A percentile compares a stretch with the other conserved stretches of the same genome.
phyloP scores from a whole-genome alignment of 495 filamentous ascomycete genomes.

The Durotheca rogersii region DNA sequence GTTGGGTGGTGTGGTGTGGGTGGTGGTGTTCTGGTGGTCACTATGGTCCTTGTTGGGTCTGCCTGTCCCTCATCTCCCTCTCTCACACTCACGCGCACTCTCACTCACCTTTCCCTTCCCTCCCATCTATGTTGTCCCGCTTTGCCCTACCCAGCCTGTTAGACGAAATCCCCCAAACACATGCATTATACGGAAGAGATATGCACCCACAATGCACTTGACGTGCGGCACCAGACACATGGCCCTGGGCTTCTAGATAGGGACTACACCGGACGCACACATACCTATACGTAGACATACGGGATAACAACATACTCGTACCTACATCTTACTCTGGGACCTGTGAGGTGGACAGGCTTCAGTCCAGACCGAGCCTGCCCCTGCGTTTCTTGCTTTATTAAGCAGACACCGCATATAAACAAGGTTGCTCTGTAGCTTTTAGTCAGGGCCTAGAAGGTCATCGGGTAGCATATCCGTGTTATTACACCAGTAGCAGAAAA shows the following conservation, averaged over 20 bases:
- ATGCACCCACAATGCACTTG: no score
- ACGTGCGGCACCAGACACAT: no score
- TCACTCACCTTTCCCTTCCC: slow-evolving; percentile 12
- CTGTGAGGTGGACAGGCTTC: slow-evolving; percentile 13
- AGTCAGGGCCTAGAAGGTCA: slow-evolving; percentile 7
- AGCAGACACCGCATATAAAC: no score
- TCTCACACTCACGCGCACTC: neutral
- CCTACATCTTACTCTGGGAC: no score
- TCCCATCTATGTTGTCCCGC: slow-evolving; percentile 6
- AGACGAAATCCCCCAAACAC: no score
- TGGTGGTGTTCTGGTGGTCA: slow-evolving; percentile 1
- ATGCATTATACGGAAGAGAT: no score
- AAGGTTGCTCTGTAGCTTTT: no score
- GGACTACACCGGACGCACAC: no score
- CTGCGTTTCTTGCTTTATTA: neutral
- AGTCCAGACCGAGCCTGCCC: slow-evolving; percentile 10
- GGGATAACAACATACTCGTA: no score
- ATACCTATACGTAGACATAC: no score
- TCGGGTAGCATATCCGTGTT: slow-evolving; percentile 1
- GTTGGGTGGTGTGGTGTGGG: slow-evolving; percentile 17
- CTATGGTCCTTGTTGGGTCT: slow-evolving; percentile 5
- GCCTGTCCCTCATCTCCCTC: neutral
- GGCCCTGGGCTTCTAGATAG: no score
- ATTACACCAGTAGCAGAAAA: no score
- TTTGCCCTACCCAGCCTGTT: slow-evolving; percentile 4